phyloP scores from a whole-genome alignment of 179 eudicot genomes.

The Patellifolia procumbens region DNA sequence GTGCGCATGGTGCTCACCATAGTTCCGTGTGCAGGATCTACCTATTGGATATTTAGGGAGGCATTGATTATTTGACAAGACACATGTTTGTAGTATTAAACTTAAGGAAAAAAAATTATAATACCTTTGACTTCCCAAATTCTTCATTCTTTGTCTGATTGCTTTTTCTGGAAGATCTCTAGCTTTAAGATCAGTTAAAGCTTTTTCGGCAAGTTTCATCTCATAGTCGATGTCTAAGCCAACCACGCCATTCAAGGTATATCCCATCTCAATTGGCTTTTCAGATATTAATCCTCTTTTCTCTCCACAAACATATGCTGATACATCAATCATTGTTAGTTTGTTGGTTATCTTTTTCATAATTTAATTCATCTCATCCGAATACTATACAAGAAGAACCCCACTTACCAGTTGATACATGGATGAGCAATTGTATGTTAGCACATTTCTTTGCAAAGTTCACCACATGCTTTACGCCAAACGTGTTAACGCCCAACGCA shows the following conservation, averaged over 20 bases:
- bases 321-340: too few relatives aligned
- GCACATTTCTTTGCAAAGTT: slow-evolving; percentile 40
- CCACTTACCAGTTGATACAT: slow-evolving; percentile 45
- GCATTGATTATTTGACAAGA: too few relatives aligned
- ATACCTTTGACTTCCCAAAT: slow-evolving; percentile 45
- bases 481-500: slow-evolving; percentile 39
- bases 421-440: slow-evolving; percentile 39
- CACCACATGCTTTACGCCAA: slow-evolving; percentile 37
- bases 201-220: slow-evolving; percentile 39
- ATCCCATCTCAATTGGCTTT: slow-evolving; percentile 37
- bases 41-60: too few relatives aligned
- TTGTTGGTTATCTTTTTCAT: too few relatives aligned
- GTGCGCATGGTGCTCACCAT: too few relatives aligned
- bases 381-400: too few relatives aligned
- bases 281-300: slow-evolving; percentile 41
- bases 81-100: too few relatives aligned
- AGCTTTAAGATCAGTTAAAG: slow-evolving; percentile 41
- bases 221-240: slow-evolving; percentile 40
- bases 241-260: slow-evolving; percentile 33
- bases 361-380: too few relatives aligned
- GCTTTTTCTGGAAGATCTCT: slow-evolving; percentile 33
- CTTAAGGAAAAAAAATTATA: neutral
- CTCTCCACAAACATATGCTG: slow-evolving; percentile 55
- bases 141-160: slow-evolving; percentile 52
- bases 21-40: too few relatives aligned